phyloP scores from a whole-genome alignment of 139 green algal species.

The Closterium sp. region DNA sequence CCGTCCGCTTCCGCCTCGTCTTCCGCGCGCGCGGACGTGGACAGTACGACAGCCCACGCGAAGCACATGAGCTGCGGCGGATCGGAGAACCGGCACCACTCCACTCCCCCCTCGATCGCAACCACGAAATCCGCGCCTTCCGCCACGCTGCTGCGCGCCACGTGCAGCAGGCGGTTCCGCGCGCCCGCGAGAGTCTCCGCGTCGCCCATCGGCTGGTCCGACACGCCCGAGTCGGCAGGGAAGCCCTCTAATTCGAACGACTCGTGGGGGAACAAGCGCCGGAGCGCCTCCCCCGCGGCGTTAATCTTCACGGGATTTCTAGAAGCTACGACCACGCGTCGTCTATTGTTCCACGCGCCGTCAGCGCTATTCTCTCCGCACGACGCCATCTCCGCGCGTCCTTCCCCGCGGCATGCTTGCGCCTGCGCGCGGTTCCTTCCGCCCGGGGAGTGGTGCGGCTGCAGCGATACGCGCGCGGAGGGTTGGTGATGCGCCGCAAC shows the following conservation, averaged over 20 bases:
- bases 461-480: not conserved
- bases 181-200: conserved; percentile 16
- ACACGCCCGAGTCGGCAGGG: not conserved
- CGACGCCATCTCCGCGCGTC: not conserved
- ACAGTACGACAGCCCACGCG: conserved; percentile 35
- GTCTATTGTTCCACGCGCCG: not conserved
- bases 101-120: conserved; percentile 37
- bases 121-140: conserved; percentile 37
- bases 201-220: conserved; percentile 15
- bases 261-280: not conserved
- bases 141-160: conserved; percentile 4
- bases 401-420: not conserved
- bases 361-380: not conserved
- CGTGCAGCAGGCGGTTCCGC: conserved; percentile 1
- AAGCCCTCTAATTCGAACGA: conserved; percentile 6
- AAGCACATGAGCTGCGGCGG: conserved; percentile 26
- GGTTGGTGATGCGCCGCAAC: not conserved
- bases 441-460: not conserved
- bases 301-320: conserved; percentile 20
- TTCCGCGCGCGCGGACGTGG: not conserved
- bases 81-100: conserved; percentile 28
- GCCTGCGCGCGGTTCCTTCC: not conserved
- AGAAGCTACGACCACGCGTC: conserved; percentile 18
- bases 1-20: not conserved
- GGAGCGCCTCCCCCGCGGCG: not conserved